These are phyloP conservation scores for Myriosclerotinia duriaeana DNA, from an alignment of 2,329 filamentous ascomycete genomes.

Conservation along the genomic window DNA sequence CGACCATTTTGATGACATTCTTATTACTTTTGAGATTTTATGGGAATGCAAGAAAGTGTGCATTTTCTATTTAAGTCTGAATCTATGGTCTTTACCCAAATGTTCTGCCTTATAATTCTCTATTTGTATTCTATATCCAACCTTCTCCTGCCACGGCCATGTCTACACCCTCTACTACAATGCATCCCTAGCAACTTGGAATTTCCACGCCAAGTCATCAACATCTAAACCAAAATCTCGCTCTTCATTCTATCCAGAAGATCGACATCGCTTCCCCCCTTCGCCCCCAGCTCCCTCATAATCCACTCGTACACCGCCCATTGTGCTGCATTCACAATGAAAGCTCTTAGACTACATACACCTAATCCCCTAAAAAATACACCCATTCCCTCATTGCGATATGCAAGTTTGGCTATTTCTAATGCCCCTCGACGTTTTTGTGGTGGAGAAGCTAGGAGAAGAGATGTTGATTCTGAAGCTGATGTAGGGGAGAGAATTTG, in stretches of 20 bases:
- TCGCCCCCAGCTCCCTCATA: slow-evolving; percentile 57
- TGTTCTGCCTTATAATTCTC: background rate
- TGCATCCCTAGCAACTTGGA: too few species aligned
- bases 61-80: background rate
- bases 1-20: too few species aligned
- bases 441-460: slow-evolving; percentile 39
- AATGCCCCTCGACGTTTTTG: slow-evolving; percentile 52
- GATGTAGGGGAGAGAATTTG: slow-evolving; percentile 47
- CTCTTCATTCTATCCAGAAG: slow-evolving; percentile 1
- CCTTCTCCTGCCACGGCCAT: background rate
- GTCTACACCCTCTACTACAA: background rate
- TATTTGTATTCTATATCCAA: too few species aligned
- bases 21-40: too few species aligned
- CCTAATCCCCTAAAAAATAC: slow-evolving; percentile 74
- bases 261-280: slow-evolving; percentile 18
- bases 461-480: slow-evolving; percentile 36
- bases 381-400: slow-evolving; percentile 58
- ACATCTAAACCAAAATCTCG: slow-evolving; percentile 10
- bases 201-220: background rate
- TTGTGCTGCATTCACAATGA: slow-evolving; percentile 89
- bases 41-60: too few species aligned
- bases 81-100: background rate
- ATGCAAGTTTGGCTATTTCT: slow-evolving; percentile 64
- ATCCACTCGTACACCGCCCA: slow-evolving; percentile 92
- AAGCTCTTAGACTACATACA: slow-evolving; percentile 81